phyloP scores from a whole-genome alignment of 768 basidiomycete species.

The Tubosaeta sp. region DNA sequence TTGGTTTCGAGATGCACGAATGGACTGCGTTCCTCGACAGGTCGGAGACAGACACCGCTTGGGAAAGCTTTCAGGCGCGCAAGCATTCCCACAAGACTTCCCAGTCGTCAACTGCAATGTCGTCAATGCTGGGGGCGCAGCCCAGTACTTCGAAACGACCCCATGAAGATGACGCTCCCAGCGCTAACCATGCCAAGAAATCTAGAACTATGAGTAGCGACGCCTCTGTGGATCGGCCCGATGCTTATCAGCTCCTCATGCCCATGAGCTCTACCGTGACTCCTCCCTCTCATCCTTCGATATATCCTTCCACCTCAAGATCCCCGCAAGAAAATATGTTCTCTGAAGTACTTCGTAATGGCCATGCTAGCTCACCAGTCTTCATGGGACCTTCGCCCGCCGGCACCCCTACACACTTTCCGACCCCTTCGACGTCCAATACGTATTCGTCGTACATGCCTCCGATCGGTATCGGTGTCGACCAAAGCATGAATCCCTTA shows the following conservation, averaged over 20 bases:
- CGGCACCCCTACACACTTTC: conserved; percentile 40
- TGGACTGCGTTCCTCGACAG: conserved; percentile 81
- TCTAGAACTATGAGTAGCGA: conserved; percentile 39
- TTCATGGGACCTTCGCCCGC: conserved; percentile 49
- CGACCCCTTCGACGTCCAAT: conserved; percentile 33
- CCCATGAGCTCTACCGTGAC: conserved; percentile 44
- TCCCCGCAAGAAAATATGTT: conserved; percentile 52
- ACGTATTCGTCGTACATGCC: conserved; percentile 47
- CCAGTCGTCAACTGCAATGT: conserved; percentile 26
- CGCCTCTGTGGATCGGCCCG: conserved; percentile 37
- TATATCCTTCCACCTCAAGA: conserved; percentile 45
- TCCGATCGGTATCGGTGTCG: conserved; percentile 54
- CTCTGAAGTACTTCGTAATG: conserved; percentile 53
- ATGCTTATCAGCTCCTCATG: conserved; percentile 53
- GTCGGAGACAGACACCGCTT: conserved; percentile 90
- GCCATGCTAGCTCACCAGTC: conserved; percentile 53
- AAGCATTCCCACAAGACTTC: conserved; percentile 39
- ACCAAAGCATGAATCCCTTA: conserved; percentile 48
- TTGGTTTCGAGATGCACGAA: conserved; percentile 74
- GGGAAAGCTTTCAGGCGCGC: conserved; percentile 79
- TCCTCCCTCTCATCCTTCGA: conserved; percentile 31
- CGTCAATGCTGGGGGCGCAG: conserved; percentile 30
- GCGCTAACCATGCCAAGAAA: conserved; percentile 45
- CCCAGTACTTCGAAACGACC: conserved; percentile 18
- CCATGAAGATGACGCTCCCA: conserved; percentile 28